Percentiles rank a stretch among this genome's conserved stretches.
These are phyloP conservation scores for Cardamine occulta DNA, from an alignment of 345 rosid species.

Conservation along the genomic window DNA sequence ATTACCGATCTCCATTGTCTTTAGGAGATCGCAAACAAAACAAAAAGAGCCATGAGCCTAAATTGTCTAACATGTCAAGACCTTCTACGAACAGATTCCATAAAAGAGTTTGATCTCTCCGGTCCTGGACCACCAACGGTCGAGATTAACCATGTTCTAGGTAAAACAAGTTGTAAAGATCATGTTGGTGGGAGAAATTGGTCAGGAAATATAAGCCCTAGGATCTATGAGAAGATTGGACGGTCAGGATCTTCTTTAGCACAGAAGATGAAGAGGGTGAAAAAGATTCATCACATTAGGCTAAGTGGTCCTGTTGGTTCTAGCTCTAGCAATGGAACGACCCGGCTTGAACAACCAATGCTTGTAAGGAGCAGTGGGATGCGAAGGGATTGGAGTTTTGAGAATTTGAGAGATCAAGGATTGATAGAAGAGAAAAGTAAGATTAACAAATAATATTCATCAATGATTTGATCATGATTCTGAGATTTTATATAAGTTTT, in stretches of 20 bases:
- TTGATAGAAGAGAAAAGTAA: conserved; percentile 30
- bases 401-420: conserved; percentile 49
- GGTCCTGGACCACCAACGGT: conserved; percentile 39
- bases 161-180: conserved; percentile 42
- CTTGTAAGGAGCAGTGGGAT: conserved; percentile 76
- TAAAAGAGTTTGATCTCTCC: conserved; percentile 25
- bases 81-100: conserved; percentile 40
- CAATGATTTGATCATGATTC: conserved; percentile 6
- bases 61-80: conserved; percentile 64
- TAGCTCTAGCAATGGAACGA: conserved; percentile 1
- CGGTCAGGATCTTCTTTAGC: conserved; percentile 39
- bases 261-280: conserved; percentile 47
- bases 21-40: conserved; percentile 17
- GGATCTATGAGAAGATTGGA: conserved; percentile 36
- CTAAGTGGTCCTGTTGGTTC: conserved; percentile 41
- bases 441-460: conserved; percentile 9
- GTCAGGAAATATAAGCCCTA: conserved; percentile 52
- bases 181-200: conserved; percentile 34
- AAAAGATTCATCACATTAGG: conserved; percentile 45
- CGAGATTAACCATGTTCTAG: conserved; percentile 40
- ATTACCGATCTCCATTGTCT: conserved; percentile 21
- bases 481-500: conserved; percentile 19
- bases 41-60: conserved; percentile 50
- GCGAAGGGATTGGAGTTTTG: conserved; percentile 95
- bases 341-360: conserved; percentile 48